Evolutionary conservation across 306 rosid genomes (phyloP).

Genomic region (Ochetophila trinervis): DNA sequence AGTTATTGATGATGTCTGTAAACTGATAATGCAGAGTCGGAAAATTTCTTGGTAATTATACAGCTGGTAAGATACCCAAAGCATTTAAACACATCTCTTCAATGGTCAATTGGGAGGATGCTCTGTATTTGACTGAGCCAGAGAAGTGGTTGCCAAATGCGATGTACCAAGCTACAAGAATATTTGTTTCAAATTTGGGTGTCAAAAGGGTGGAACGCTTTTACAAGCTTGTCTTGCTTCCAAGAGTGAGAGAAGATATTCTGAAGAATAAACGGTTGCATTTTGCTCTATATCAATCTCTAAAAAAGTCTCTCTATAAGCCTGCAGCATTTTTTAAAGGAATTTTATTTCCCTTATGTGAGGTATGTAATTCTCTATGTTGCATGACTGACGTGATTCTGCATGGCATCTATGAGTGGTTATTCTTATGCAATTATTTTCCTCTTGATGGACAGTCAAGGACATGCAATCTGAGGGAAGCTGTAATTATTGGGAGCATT

Average conservation of each 20-base stretch:
- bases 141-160: slow-evolving; percentile 95
- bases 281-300: slow-evolving; percentile 77
- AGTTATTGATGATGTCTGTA: slow-evolving; percentile 5
- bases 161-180: slow-evolving; percentile 75
- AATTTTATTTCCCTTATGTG: slow-evolving; percentile 77
- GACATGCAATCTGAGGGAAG: slow-evolving; percentile 86
- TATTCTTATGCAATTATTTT: neutral
- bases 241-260: slow-evolving; percentile 80
- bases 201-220: slow-evolving; percentile 71
- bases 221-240: slow-evolving; percentile 85
- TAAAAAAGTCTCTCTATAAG: slow-evolving; percentile 84
- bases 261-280: slow-evolving; percentile 71
- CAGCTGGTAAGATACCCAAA: slow-evolving; percentile 72
- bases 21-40: slow-evolving; percentile 53
- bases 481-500: slow-evolving; percentile 88
- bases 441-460: slow-evolving; percentile 57
- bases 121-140: slow-evolving; percentile 79
- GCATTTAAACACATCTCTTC: slow-evolving; percentile 76
- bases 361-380: slow-evolving; percentile 46
- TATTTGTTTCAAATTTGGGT: slow-evolving; percentile 77
- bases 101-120: slow-evolving; percentile 72
- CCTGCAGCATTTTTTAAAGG: slow-evolving; percentile 93
- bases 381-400: neutral
- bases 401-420: neutral
- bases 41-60: slow-evolving; percentile 55